Base-by-base conservation (phyloP, 2,329 filamentous ascomycete species). In the Neurospora crassa region DNA sequence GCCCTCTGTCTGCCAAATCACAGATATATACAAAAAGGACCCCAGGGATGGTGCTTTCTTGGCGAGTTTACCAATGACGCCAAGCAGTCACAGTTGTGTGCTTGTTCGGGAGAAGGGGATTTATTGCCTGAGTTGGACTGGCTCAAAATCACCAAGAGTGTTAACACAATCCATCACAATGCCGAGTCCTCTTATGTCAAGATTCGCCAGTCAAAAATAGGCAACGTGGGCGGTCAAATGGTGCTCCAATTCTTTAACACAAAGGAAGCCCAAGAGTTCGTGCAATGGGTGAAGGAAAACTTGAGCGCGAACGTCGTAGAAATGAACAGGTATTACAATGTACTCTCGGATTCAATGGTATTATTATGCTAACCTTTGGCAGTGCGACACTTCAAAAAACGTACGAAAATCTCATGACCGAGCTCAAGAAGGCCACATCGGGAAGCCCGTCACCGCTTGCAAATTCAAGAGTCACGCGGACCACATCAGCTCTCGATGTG, bases 111-210 rank as follows among this genome's bases (percentile, higher is more conserved):
- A 4, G 67, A 73, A 24, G 73, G 72, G 18, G 29, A 40, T 8
- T 20, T 12, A 29, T 43, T 69, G 3, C 42, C 69, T n/a, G 45
- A 70, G 14, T 72, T 53, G 59, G 5, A 43, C 8, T 76, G 75
- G 75, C 73, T 76, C 24, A 74, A 70, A 34, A 74, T 76, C 24
- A 71, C 73, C 5, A 14, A 6, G 5, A 73, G 71, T 34, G 42
- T 67, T 8, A 69, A 72, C 3, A 40, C 14, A 2, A 24, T 76
- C 68, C 0, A 8, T 1, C 71, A 71, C n/a, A 70, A 74, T 40
- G 70, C 73, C 5, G n/a, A 71, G 0, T 71, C 68, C 34, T 29
- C 18, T 6, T 53, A 71, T n/a, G 47, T 76, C 68, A 76, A 70
- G 42, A 63, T 76, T 7, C n/a, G 0, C 8, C 74, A 74, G 41